Evolutionary conservation across 139 green algal genomes (phyloP), one percentile per base, ranked within the genome.

Genomic region (Chlamydomonas eustigma): DNA sequence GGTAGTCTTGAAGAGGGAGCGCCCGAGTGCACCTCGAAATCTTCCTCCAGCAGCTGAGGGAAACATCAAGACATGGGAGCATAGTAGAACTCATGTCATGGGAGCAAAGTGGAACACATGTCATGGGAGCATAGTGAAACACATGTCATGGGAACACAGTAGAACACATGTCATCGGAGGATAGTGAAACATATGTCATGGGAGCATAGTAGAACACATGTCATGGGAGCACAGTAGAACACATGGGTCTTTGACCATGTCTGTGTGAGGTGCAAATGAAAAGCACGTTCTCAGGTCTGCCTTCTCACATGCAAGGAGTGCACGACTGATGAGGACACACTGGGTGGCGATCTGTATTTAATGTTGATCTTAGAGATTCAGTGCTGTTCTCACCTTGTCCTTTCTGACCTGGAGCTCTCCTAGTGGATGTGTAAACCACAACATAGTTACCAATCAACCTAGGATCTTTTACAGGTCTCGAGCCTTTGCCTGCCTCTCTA

Each of bases 381-480:
- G n/a, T n/a, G n/a, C n/a, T n/a, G n/a, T 22, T 25, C 80, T 81
- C 50, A 88, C 78, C 82, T 51, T 86, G 67, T 0, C 81, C 84
- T 6, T 68, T 65, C 76, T 93, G 80, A 0, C 39, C 64, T 1
- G 75, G 65, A 2, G 72, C 67, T 22, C 68, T 67, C 50, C 79
- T 50, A 5, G 82, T 84, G 44, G 50, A 80, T 4, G 82, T 87
- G 78, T 87, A 87, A 5, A 51, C 76, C 4, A 76, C 64, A 33
- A 31, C 44, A 34, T 89, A 96, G 76, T 96, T 93, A 51, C 91
- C 91, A 73, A 80, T 93, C 18, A 96, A 74, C 30, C 88, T 68
- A 2, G 83, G 83, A 78, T 92, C 89, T 1, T 90, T 75, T 37
- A 94, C 67, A 0, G 91, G 91, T 5, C 86, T 83, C 1, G 84